Evolutionary conservation across 331 rosid genomes (phyloP).

Genomic region (Erythrophleum ivorense): DNA sequence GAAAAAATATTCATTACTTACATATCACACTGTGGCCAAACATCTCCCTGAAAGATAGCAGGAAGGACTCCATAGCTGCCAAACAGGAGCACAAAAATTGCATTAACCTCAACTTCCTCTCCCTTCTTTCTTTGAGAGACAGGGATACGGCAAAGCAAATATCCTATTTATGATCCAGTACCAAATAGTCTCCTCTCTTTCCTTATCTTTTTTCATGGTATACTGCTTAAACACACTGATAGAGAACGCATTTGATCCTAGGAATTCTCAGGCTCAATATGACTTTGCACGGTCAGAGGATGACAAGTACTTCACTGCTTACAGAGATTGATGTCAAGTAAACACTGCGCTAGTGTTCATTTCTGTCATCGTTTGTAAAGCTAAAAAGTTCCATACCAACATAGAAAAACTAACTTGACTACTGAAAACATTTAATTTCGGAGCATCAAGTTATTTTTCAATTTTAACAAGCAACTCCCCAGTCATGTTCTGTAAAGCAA

Average conservation of each 20-base stretch:
- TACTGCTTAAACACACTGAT: not conserved
- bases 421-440: not conserved
- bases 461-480: conserved; percentile 14
- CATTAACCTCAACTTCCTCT: too few relatives aligned
- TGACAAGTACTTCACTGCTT: not conserved
- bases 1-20: too few relatives aligned
- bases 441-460: conserved; percentile 13
- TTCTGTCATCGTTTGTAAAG: not conserved
- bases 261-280: not conserved
- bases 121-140: too few relatives aligned
- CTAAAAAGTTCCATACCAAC: not conserved
- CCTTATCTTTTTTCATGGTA: too few relatives aligned
- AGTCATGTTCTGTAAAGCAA: not conserved
- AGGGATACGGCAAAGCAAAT: too few relatives aligned
- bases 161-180: too few relatives aligned
- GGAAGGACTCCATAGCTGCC: too few relatives aligned
- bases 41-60: too few relatives aligned
- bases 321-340: not conserved
- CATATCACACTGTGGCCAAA: too few relatives aligned
- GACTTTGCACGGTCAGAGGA: not conserved
- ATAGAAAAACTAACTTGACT: not conserved
- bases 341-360: not conserved
- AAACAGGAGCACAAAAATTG: too few relatives aligned
- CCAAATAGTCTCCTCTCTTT: too few relatives aligned
- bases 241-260: not conserved